These are phyloP conservation scores for Dentipellis fragilis DNA, from an alignment of 768 basidiomycete genomes.

Conservation along the genomic window DNA sequence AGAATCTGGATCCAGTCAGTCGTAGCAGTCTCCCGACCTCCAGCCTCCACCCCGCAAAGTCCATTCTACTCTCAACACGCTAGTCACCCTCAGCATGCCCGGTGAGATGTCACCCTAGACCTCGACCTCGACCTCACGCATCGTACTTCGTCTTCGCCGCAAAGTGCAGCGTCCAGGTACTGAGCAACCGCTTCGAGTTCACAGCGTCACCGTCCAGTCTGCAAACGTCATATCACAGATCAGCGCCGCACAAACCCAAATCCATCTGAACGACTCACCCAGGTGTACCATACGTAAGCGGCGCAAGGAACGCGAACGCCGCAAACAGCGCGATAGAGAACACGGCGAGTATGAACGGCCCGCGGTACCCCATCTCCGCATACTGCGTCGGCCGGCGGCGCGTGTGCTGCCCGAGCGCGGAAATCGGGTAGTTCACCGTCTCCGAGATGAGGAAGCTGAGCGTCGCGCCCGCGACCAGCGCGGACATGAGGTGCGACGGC, in stretches of 20 bases:
- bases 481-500: constrained; percentile 89
- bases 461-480: constrained; percentile 85
- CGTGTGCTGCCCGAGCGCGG: constrained; percentile 60
- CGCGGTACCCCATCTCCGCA: constrained; percentile 72
- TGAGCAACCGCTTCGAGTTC: constrained; percentile 71
- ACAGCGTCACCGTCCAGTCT: constrained; percentile 83
- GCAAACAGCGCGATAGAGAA: constrained; percentile 53
- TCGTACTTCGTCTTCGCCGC: constrained; percentile 52
- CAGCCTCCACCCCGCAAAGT: too few species aligned
- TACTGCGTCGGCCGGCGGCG: constrained; percentile 32
- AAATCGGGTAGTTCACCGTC: constrained; percentile 86
- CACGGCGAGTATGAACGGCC: constrained; percentile 48
- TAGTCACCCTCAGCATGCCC: too few species aligned
- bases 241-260: background rate
- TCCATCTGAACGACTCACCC: constrained; percentile 47
- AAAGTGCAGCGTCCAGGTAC: constrained; percentile 92
- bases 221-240: constrained; percentile 8
- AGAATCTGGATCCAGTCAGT: too few species aligned
- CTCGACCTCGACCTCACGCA: background rate
- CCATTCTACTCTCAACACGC: too few species aligned
- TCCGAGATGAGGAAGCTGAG: constrained; percentile 87
- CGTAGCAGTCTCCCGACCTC: too few species aligned
- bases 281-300: constrained; percentile 93
- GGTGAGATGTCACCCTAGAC: background rate
- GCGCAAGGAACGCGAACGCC: constrained; percentile 69